Conservation (phyloP, 176 grass and related monocot genomes). For the Neostapfia colusana region DNA sequence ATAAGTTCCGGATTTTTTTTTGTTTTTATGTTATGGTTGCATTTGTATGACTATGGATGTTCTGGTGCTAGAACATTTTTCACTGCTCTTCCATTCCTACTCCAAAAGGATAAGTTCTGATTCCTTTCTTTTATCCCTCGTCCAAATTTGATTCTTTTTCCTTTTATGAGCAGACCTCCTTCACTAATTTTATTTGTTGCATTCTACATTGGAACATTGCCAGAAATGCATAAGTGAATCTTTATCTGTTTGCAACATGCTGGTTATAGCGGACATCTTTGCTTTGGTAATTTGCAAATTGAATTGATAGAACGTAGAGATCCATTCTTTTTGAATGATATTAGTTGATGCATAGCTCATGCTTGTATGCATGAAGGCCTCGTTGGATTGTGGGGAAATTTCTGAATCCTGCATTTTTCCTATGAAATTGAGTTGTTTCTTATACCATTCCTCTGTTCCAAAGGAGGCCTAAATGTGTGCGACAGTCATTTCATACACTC, state of each 20-base stretch:
- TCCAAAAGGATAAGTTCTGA: background rate
- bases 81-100: background rate
- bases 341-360: background rate
- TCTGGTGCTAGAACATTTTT: slow-evolving; percentile 16
- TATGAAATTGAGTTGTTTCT: too few species aligned
- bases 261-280: slow-evolving; percentile 1
- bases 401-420: too few species aligned
- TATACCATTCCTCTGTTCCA: too few species aligned
- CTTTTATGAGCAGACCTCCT: background rate
- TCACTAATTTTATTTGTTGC: background rate
- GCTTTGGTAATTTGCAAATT: background rate
- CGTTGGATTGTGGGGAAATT: too few species aligned
- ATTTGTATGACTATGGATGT: slow-evolving; percentile 1
- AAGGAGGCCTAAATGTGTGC: too few species aligned
- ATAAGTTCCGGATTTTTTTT: slow-evolving; percentile 14
- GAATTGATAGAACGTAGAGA: background rate
- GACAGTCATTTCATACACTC: background rate
- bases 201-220: background rate
- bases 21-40: slow-evolving; percentile 15
- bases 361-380: too few species aligned
- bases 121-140: background rate
- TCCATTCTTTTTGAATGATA: background rate
- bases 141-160: background rate
- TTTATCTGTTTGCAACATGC: background rate
- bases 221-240: background rate